Evolutionary conservation across 2,329 filamentous ascomycete genomes (phyloP).

Genomic region (Triangularia setosa): DNA sequence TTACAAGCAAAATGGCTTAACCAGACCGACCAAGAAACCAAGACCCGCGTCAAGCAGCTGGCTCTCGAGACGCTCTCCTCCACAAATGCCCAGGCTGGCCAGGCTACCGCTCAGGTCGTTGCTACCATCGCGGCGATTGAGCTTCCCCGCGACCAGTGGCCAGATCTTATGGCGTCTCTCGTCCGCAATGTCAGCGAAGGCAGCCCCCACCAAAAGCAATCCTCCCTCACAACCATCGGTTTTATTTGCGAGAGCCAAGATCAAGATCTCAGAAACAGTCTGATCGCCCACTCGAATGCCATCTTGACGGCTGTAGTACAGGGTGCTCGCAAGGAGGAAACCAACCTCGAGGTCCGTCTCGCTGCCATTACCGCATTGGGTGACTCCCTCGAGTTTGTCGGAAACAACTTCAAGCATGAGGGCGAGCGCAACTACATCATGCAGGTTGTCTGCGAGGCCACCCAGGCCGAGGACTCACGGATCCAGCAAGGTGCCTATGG

Average conservation of each 20-base stretch:
- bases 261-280: constrained; percentile 72
- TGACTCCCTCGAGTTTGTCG: constrained; percentile 95
- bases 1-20: constrained; percentile 91
- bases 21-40: constrained; percentile 75
- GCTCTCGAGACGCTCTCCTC: constrained; percentile 85
- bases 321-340: constrained; percentile 93
- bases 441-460: constrained; percentile 99
- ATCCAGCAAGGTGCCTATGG: constrained; percentile 97
- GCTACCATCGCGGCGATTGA: constrained; percentile 93
- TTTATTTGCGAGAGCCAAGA: constrained; percentile 98
- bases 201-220: constrained; percentile 83
- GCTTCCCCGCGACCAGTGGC: constrained; percentile 89
- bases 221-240: constrained; percentile 92
- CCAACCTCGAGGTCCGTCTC: constrained; percentile 83
- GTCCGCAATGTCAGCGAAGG: constrained; percentile 92
- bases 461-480: constrained; percentile 82
- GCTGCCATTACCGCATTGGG: constrained; percentile 91
- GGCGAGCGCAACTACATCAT: constrained; percentile 99
- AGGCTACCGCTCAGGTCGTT: constrained; percentile 90
- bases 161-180: constrained; percentile 80
- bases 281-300: constrained; percentile 88
- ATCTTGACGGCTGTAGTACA: constrained; percentile 97
- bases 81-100: constrained; percentile 74
- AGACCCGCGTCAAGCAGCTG: constrained; percentile 81
- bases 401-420: constrained; percentile 98